Evolutionary conservation across 768 basidiomycete species (phyloP), one percentile per base, ranked within the genome.

Genomic region (Tricholoma bakamatsutake): DNA sequence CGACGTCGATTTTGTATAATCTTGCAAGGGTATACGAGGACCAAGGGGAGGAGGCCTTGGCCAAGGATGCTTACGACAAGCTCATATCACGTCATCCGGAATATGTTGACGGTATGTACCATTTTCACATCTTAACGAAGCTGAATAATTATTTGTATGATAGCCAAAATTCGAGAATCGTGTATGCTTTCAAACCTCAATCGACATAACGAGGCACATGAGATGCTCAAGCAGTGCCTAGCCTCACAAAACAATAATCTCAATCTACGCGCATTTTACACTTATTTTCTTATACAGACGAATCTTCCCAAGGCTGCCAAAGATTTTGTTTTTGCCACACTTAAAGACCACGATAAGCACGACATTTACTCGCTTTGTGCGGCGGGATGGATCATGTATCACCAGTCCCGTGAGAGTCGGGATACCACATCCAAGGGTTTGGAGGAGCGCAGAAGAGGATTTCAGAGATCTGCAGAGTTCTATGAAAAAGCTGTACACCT

Each of bases 331-430:
- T 90, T 87, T 59, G 75, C 82, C 40, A 94, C 93, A 0, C 80
- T 98, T 45, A 91, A 91, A 60, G 87, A 92, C 62, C 80, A 86
- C 67, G 88, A 93, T 66, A 84, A 87, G 64, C 82, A 91, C 64
- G 97, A 99, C 61, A 73, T 94, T 18, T 98, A 95, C 70, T 89
- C 93, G 7, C 79, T 96, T 50, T 97, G 92, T 61, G 92, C 93
- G 0, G 82, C 88, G 6, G 96, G 88, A 0, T 89, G 87, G 83
- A 82, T 97, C 37, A 77, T 84, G 64, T 98, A 95, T 67, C 76
- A 89, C 54, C 84, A 91, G 61, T 87, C 91, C 3, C 82, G 96
- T 24, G 97, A 98, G 68, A 87, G 76, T 61, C 81, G 88, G 50
- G 91, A 92, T 52, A 74, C 75, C 2, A 79, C 74, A 15, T 69